Evolutionary conservation across 2,329 filamentous ascomycete species (phyloP), one percentile per base, ranked within the genome.

Genomic region (Colletotrichum sp.): DNA sequence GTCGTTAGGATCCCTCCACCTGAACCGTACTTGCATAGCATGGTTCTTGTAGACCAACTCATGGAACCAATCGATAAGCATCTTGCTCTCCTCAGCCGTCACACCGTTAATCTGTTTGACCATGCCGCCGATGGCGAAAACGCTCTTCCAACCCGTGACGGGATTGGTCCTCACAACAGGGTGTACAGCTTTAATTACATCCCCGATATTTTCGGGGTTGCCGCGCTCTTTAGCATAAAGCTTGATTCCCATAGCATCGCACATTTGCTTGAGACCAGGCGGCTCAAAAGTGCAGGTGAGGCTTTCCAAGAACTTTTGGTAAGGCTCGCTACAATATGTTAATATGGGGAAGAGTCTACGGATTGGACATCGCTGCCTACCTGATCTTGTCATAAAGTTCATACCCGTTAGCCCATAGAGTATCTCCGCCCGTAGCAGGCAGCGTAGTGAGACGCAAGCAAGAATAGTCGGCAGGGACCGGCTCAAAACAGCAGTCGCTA

Each of bases 351-450:
- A 51, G 38, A 21, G 16, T 1, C 3, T 31, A 9, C n/a, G 21
- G n/a, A 54, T 1, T 5, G 1, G 2, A 33, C 6, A 9, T 15
- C 3, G 29, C n/a, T 24, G 36, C 11, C 21, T 24, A 65, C 38
- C 62, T 65, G 9, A 91, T 83, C 7, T 88, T 84, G 77, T 92
- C 90, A 67, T 90, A 91, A n/a, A 90, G 76, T 66, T 92, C 90
- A 75, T 92, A 92, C 3, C 89, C 90, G 1, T 88, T 90, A 0
- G 90, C 90, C 90, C 90, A 92, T 7, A 92, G 85, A 21, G 90
- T 91, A 78, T 92, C 77, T n/a, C 90, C 87, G 7, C 90, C 90
- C 0, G 87, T 90, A 47, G 84, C 82, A 1, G 90, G 91, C 1
- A 92, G 81, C 61, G 89, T 82, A 5, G 86, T 87, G 4, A 92